Evolutionary conservation across 2,329 filamentous ascomycete genomes (phyloP), one percentile per base, ranked within the genome.

Genomic region (Pseudocercospora cruenta): DNA sequence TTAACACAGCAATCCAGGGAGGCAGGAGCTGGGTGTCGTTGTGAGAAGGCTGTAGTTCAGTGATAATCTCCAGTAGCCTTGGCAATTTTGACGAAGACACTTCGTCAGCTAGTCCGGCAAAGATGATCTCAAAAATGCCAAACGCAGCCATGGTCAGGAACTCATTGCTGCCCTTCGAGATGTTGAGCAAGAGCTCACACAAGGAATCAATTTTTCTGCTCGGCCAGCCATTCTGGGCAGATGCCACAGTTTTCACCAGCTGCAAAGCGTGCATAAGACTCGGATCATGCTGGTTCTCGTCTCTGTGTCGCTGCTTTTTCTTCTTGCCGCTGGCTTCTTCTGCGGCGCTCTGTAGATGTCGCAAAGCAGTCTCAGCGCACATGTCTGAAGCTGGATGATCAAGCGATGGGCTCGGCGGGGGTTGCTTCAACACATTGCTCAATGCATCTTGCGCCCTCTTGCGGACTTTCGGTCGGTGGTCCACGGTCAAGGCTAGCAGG

Each of bases 111-210:
- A 99, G 94, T 7, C 93, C 91, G 73, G 91, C 90, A 71, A 99
- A 98, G 53, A 98, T 96, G 78, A 96, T 91, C 78, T 99, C 95
- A 74, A 99, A 99, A 3, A 98, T 94, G 71, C 97, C 94, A 73
- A 99, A 97, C 0, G 94, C 91, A 10, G 92, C 91, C 90, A 98
- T 96, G 33, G 94, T 96, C 83, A 99, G 90, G 78, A 94, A 96
- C 77, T 98, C 94, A 78, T 96, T 97, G 78, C 89, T 95, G 8
- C 91, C 94, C 75, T 90, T 90, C 31, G 94, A 94, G 68, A 98
- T 96, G 71, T 89, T 89, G 71, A 99, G 87, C 65, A 99, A 82
- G 62, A 97, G 82, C 79, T 98, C 94, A 78, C 94, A 97, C 36
- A 99, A 83, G 2, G 90, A 85, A 80, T 99, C 95, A 62, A 97